phyloP scores from a whole-genome alignment of 768 basidiomycete genomes.

The Podaxis rugospora region DNA sequence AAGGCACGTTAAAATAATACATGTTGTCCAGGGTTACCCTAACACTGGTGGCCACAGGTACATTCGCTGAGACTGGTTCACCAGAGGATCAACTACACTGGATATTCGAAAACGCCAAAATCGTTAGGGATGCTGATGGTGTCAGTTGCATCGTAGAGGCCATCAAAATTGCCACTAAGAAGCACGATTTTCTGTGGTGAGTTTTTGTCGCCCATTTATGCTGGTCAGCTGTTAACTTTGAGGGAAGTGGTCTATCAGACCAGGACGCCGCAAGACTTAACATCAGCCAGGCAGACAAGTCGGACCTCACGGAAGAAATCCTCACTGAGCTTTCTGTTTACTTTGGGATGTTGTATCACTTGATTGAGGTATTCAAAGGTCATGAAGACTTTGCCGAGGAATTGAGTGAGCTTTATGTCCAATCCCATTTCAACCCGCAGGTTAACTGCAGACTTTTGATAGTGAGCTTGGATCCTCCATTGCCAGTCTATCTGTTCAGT shows the following conservation, averaged over 20 bases:
- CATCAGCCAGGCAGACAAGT: conserved; percentile 64
- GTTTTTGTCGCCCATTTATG: conserved; percentile 7
- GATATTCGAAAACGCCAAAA: conserved; percentile 91
- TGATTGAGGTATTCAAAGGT: conserved; percentile 90
- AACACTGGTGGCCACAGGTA: conserved; percentile 45
- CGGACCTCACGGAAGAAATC: conserved; percentile 84
- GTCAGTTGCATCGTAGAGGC: conserved; percentile 80
- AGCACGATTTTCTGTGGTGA: conserved; percentile 81
- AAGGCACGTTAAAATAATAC: conserved; percentile 51
- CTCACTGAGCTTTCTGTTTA: conserved; percentile 92
- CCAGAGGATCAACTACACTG: conserved; percentile 94
- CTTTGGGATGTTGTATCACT: conserved; percentile 91
- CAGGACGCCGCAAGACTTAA: conserved; percentile 68
- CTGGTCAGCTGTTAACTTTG: conserved; percentile 1
- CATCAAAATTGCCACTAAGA: conserved; percentile 83
- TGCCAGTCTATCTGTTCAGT: conserved; percentile 89
- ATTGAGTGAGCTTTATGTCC: conserved; percentile 62
- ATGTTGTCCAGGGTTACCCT: neutral
- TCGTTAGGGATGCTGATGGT: conserved; percentile 81
- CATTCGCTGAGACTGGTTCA: conserved; percentile 86
- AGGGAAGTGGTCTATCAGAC: conserved; percentile 69
- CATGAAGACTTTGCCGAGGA: conserved; percentile 96
- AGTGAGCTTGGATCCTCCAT: conserved; percentile 96
- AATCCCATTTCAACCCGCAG: neutral
- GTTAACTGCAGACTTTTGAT: neutral